Base-by-base conservation (phyloP, 2,329 filamentous ascomycete species). In the Pseudogymnoascus sp. region DNA sequence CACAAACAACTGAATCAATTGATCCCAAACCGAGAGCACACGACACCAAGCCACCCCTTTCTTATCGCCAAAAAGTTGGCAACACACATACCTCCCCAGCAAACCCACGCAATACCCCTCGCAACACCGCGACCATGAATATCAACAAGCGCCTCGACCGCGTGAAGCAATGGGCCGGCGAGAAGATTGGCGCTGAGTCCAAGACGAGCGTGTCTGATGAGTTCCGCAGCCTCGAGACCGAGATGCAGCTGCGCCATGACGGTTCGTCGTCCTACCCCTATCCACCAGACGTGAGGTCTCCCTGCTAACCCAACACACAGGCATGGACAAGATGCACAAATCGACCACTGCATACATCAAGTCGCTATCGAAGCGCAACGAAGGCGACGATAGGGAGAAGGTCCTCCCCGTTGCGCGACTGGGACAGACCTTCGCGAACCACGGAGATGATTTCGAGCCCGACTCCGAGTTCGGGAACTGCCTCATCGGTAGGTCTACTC, bases 121-220 rank as follows among this genome's bases (percentile, higher is more conserved):
- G 26, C 23, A 59, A 59, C 7, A 35, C 61, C 67, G 67, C 67
- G 37, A 70, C 65, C n/a, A 74, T 74, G 72, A 73, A 74, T 69
- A 72, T 74, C 68, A 73, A 71, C 77, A 96, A 96, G 82, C 96
- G 96, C 75, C 86, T 97, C 74, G 93, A 93, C 78, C 89, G 93
- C 73, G 88, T 96, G 81, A 96, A 93, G 80, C 93, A 97, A 88
- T 97, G 93, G 93, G 91, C 93, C 38, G 91, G 91, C 69, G 93
- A 97, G 79, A 91, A 93, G 78, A 96, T 97, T 90, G 93, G 93
- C 70, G 86, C 85, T 68, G 93, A 97, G 77, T 84, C 88, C 77
- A 95, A 92, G 79, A 97, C 93, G 9, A 86, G 82, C 74, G 86
- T 91, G 67, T 89, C 91, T 0, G 92, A 97, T 61, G 89, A 97